Base-by-base conservation (phyloP, 1,139 yeast genomes). In the Debaryomycetaceae sp. region DNA sequence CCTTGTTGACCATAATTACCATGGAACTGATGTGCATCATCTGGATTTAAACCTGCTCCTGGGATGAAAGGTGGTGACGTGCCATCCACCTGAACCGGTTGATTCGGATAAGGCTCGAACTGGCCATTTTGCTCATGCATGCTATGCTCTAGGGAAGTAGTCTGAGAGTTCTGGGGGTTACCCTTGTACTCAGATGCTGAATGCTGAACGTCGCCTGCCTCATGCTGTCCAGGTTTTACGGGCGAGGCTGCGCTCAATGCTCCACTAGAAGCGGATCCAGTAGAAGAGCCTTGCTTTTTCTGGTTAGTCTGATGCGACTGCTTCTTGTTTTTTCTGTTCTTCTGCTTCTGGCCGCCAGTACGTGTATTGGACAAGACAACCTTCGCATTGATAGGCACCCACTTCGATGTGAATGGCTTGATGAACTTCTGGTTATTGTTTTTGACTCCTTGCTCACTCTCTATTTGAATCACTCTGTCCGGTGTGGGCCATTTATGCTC, bases 361-460 rank as follows among this genome's bases (percentile, higher is more conserved):
- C 59, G 53, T 17, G 67, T 55, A 45, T 59, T 65, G 31, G 80
- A 71, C 45, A 78, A 70, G 38, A 78, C 79, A 40, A 85, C 83
- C 47, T 83, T 78, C 24, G 92, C 94, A 50, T 79, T 78, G 58
- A 83, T 81, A n/a, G 95, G 95, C 35, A 87, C 85, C 95, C 95
- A 88, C 63, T 87, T 87, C 53, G 84, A 89, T 49, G 82, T 80
- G 48, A 83, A 79, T 30, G 86, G 74, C 49, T 70, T 78, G 48
- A 68, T 65, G 50, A 70, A 69, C 50, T 81, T 75, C 45, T 75
- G 76, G 40, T 64, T 67, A 17, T 67, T 60, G 16, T 67, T 59
- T 36, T 63, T 59, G 17, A 61, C 50, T 29, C 57, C 50, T 28
- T 50, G 49, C 8, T 51, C 36, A 15, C 45, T 49, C 22, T 49